Percentiles rank a stretch among this genome's conserved stretches.
Evolutionary conservation across 805 yeast species (phyloP).

Genomic region (Teunomyces stri): DNA sequence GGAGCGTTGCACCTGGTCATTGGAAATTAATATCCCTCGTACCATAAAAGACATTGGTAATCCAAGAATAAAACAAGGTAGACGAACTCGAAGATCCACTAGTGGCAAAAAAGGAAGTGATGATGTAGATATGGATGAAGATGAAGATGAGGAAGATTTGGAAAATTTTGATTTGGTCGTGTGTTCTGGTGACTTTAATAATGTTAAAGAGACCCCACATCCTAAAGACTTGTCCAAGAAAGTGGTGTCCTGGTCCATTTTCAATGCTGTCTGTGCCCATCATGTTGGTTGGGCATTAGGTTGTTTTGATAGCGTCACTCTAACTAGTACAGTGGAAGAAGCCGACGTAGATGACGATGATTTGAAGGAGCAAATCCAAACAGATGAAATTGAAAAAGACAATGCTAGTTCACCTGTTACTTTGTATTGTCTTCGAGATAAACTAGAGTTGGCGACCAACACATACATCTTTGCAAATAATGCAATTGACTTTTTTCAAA

Average conservation of each 20-base stretch:
- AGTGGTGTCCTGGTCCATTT: constrained; percentile 65
- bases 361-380: constrained; percentile 19
- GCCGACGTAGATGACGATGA: constrained; percentile 32
- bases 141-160: constrained; percentile 45
- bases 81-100: constrained; percentile 8
- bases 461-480: constrained; percentile 73
- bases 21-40: constrained; percentile 82
- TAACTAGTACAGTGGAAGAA: constrained; percentile 41
- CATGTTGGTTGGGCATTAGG: constrained; percentile 96
- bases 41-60: constrained; percentile 69
- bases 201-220: constrained; percentile 69
- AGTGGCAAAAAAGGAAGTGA: constrained; percentile 10
- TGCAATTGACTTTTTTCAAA: constrained; percentile 79
- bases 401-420: constrained; percentile 39
- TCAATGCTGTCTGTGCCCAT: constrained; percentile 87
- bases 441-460: constrained; percentile 55
- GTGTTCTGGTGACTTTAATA: constrained; percentile 67
- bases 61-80: constrained; percentile 25
- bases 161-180: constrained; percentile 54
- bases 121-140: constrained; percentile 36
- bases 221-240: constrained; percentile 74
- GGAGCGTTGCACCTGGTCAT: constrained; percentile 89
- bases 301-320: constrained; percentile 65
- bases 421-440: constrained; percentile 63
- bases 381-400: constrained; percentile 29